Percentiles rank a stretch among this genome's conserved stretches.
These are phyloP conservation scores for Sicyos baderoa DNA, from an alignment of 306 rosid species.

Conservation along the genomic window DNA sequence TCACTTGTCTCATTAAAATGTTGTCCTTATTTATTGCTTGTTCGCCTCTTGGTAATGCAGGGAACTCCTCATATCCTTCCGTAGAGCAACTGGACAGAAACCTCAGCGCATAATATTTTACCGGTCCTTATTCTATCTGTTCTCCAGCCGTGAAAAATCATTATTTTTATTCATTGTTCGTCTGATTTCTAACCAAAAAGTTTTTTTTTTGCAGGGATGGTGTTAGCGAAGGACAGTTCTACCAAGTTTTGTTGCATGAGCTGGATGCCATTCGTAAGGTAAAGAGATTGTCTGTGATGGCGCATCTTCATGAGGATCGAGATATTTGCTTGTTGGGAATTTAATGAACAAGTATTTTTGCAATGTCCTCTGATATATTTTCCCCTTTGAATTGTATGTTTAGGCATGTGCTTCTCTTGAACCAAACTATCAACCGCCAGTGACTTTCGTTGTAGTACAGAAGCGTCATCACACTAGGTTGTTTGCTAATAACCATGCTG, in stretches of 20 bases:
- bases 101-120: constrained; percentile 93
- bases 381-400: background rate
- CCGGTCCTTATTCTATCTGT: constrained; percentile 31
- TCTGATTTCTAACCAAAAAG: background rate
- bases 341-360: background rate
- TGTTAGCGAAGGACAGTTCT: constrained; percentile 92
- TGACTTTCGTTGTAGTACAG: constrained; percentile 92
- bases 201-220: constrained; percentile 63
- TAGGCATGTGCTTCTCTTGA: constrained; percentile 93
- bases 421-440: constrained; percentile 95
- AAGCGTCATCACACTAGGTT: constrained; percentile 93
- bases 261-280: constrained; percentile 95
- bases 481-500: constrained; percentile 70
- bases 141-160: background rate
- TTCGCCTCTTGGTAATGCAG: constrained; percentile 26
- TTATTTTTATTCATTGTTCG: background rate
- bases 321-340: background rate
- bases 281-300: background rate
- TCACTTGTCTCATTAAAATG: background rate
- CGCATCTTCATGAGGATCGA: too few species aligned
- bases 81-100: constrained; percentile 94
- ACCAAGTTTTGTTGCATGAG: constrained; percentile 84
- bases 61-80: constrained; percentile 88
- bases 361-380: background rate
- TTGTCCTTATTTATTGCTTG: background rate